Evolutionary conservation across 1,284 basidiomycete species (phyloP).

Genomic region (Entoloma clypeatum): DNA sequence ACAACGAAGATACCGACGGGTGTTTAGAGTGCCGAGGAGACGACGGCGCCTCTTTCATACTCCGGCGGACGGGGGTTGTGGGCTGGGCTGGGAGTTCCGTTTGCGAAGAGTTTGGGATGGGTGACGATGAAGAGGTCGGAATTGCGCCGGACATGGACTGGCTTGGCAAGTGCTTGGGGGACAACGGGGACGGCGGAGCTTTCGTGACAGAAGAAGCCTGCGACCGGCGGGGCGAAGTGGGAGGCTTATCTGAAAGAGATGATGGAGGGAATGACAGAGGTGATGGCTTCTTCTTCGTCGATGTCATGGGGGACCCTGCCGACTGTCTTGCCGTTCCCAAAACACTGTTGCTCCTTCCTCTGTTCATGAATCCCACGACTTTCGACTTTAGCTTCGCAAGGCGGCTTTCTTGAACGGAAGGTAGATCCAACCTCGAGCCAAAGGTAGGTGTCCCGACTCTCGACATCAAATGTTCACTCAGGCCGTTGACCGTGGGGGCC

Average conservation of each 20-base stretch:
- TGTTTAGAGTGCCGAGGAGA: conserved; percentile 9
- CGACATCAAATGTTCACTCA: conserved; percentile 36
- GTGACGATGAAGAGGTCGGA: no score
- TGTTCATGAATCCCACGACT: conserved; percentile 15
- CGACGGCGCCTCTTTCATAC: no score
- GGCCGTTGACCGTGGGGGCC: conserved; percentile 20
- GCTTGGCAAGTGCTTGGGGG: conserved; percentile 15
- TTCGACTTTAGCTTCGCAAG: conserved; percentile 32
- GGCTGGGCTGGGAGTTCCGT: no score
- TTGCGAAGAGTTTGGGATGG: no score
- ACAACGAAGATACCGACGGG: conserved; percentile 16
- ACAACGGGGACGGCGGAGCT: conserved; percentile 14
- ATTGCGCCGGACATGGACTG: conserved; percentile 10
- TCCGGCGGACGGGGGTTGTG: no score
- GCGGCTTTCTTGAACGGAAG: conserved; percentile 39
- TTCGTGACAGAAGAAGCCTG: conserved; percentile 15
- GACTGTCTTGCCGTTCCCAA: conserved; percentile 21
- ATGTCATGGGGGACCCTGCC: conserved; percentile 14
- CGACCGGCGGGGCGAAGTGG: conserved; percentile 17
- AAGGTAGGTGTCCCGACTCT: conserved; percentile 57
- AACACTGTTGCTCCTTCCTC: conserved; percentile 8
- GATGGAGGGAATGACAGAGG: conserved; percentile 16
- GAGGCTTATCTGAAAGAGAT: conserved; percentile 10
- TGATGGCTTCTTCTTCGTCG: conserved; percentile 39
- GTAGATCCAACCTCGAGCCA: conserved; percentile 44